A percentile compares a stretch with the other conserved stretches of the same genome.
Conservation (phyloP, 192 early-diverging fungal species). For the Glomus cerebriforme region DNA sequence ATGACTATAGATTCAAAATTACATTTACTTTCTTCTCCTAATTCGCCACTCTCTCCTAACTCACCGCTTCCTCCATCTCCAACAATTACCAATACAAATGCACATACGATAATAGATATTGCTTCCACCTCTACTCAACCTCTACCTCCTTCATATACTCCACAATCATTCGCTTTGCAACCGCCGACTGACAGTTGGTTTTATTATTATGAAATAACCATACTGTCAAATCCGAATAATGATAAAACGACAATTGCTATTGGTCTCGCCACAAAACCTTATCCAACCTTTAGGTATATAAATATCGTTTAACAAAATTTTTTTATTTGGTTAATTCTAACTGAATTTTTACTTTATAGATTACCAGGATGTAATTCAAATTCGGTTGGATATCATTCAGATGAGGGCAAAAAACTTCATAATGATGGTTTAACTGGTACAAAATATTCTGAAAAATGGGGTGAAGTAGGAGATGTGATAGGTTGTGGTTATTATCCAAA, state of each 20-base stretch:
- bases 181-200: neutral
- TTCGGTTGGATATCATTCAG: slow-evolving; percentile 50
- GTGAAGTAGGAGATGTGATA: slow-evolving; percentile 49
- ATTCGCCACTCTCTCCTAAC: too few relatives aligned
- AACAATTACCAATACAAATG: neutral
- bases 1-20: too few relatives aligned
- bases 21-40: too few relatives aligned
- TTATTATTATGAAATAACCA: slow-evolving; percentile 23
- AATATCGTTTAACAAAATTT: neutral
- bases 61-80: too few relatives aligned
- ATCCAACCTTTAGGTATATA: slow-evolving; percentile 46
- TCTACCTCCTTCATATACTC: too few relatives aligned
- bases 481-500: slow-evolving; percentile 55
- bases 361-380: slow-evolving; percentile 48
- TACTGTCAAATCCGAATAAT: slow-evolving; percentile 30
- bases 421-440: slow-evolving; percentile 40
- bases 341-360: neutral
- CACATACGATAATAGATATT: neutral
- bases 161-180: too few relatives aligned
- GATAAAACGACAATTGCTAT: slow-evolving; percentile 47
- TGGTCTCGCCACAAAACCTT: slow-evolving; percentile 54
- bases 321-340: neutral
- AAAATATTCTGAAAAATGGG: slow-evolving; percentile 39
- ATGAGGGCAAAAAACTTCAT: slow-evolving; percentile 44
- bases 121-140: too few relatives aligned